phyloP scores from a whole-genome alignment of 164 flowering plant species.

The grape (Vitis vinifera) region DNA sequence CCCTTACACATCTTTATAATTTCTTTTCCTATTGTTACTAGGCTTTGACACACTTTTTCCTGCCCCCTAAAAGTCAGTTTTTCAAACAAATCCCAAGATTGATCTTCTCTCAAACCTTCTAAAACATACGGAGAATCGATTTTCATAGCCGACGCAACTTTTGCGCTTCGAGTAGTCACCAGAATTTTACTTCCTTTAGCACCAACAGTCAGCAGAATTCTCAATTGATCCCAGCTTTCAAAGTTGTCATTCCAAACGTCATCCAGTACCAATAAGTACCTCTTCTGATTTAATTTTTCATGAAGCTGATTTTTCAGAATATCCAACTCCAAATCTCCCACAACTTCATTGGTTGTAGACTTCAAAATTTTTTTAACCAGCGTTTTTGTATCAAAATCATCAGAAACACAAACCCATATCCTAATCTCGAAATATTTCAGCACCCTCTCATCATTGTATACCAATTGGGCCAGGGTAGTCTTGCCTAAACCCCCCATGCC shows the following conservation, averaged over 20 bases:
- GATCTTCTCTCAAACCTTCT: background rate
- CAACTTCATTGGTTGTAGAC: background rate
- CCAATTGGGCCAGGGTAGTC: background rate
- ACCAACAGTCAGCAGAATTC: background rate
- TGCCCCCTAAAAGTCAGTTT: background rate
- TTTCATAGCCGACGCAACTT: background rate
- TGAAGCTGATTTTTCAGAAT: background rate
- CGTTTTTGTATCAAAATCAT: background rate
- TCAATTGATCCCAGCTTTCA: background rate
- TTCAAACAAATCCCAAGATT: background rate
- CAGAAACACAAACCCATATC: background rate
- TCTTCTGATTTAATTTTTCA: background rate
- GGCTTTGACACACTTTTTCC: background rate
- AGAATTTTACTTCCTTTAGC: background rate
- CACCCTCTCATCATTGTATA: background rate
- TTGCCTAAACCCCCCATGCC: background rate
- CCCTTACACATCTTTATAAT: slow-evolving; percentile 1
- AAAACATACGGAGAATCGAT: too few species aligned
- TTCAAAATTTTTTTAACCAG: background rate
- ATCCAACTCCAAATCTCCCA: background rate
- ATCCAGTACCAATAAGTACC: background rate
- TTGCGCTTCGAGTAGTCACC: background rate
- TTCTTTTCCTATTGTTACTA: background rate
- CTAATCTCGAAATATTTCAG: background rate
- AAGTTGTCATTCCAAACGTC: background rate